Evolutionary conservation across 495 filamentous ascomycete species (phyloP), one percentile per base, ranked within the genome.

Genomic region (Neurospora sp.): DNA sequence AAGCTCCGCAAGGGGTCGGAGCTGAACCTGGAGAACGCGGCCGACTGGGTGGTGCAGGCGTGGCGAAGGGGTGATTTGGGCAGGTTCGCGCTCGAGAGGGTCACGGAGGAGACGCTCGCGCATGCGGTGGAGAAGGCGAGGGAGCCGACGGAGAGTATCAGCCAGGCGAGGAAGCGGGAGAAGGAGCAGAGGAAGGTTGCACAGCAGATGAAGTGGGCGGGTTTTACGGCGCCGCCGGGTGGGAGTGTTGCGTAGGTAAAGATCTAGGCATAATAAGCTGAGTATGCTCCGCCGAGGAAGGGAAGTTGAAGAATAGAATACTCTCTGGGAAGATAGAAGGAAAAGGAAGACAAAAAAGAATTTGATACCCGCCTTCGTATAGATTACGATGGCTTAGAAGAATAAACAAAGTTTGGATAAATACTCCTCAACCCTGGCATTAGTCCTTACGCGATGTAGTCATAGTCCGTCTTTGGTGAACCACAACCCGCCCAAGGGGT

Each of bases 31-130:
- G 92, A 94, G 71, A 88, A 87, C 34, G 87, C 94, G 19, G 94
- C 96, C 3, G 82, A 94, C 70, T 94, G 94, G 89, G 84, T 96
- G 69, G 87, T 99, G 1, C 90, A 93, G 82, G 88, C 91, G 79
- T 99, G 93, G 91, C 86, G 96, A 70, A 84, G 85, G 24, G 96
- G 96, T 3, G 81, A 86, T 42, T 77, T 97, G 69, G 96, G 94
- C 8, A 85, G 84, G 69, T 94, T 97, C 75, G 78, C 95, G 34
- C 84, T 99, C 11, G 96, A 99, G 80, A 89, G 93, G 72, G 84
- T 98, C 4, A 86, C 84, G 39, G 86, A 85, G 42, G 89, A 90
- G 73, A 83, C 84, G 74, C 81, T 88, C 72, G 76, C 78, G 59
- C 79, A 78, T n/a, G 83, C 79, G 66, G 81, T 83, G 42, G 76